Base-by-base conservation (phyloP, 1,139 yeast genomes). In the Kodamaea suecica region DNA sequence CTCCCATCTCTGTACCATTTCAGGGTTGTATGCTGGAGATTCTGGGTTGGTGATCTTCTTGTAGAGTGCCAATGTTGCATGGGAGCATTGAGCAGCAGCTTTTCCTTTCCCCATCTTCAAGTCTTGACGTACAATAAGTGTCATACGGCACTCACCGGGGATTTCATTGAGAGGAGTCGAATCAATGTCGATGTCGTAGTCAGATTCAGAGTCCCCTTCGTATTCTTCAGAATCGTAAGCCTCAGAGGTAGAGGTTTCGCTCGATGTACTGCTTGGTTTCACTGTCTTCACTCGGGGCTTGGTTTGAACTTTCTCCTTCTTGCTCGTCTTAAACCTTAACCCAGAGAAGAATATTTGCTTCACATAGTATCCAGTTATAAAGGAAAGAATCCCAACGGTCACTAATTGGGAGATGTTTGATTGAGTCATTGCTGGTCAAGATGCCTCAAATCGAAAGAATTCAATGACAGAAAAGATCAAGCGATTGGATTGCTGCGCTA, bases 1-100 rank as follows among this genome's bases (percentile, higher is more conserved):
- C 45, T 82, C 82, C 99, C 99, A 92, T 50, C 92, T 69, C n/a
- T 63, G 59, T 6, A 81, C 68, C 73, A 84, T 61, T 15, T 64
- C 65, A 5, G 79, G 74, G 46, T 82, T 81, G 49, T 65, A 80
- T 3, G 85, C 79, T 4, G 66, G 70, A 6, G 70, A 61, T 6
- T 73, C 63, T 5, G 76, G 71, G 26, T 73, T 67, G 17, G 74
- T 64, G 55, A 87, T 84, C 42, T 80, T 69, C 52, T 84, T 81
- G 60, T 85, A 92, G 46, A 94, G 78, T 0, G 95, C 92, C 31
- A 92, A 70, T 0, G 98, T 94, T n/a, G 98, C 98, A 63, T 92
- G 99, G 34, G 88, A 83, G 57, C 97, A 90, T 58, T 92, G 99
- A 2, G 98, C 98, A 2, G 97, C 97, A 1, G 86, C 84, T 57